These are phyloP conservation scores for Eugenia klotzschiana DNA, from an alignment of 441 rosid species.

Conservation along the genomic window DNA sequence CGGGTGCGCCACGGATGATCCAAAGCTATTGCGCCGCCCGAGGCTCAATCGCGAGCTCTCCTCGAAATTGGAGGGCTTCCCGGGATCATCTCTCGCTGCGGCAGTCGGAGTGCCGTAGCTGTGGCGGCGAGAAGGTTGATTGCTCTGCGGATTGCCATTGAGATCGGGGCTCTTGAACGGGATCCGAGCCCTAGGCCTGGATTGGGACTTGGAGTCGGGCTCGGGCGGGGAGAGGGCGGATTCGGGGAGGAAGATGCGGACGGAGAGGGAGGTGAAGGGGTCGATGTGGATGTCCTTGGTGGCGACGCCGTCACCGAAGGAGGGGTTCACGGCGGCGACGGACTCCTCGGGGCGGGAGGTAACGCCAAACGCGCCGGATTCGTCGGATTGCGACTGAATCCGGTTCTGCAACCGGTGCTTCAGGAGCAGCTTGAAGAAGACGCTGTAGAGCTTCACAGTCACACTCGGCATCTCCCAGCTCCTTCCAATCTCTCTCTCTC, in stretches of 20 bases:
- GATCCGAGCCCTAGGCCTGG: slow-evolving; percentile 9
- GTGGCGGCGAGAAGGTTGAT: slow-evolving; percentile 8
- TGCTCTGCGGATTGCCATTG: neutral
- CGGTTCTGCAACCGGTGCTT: slow-evolving; percentile 77
- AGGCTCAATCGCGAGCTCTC: slow-evolving; percentile 5
- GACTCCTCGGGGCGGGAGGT: slow-evolving; percentile 82
- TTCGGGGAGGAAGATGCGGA: slow-evolving; percentile 83
- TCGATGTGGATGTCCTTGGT: slow-evolving; percentile 93
- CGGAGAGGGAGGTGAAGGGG: slow-evolving; percentile 56
- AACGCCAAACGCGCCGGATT: slow-evolving; percentile 44
- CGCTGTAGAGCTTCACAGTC: slow-evolving; percentile 78
- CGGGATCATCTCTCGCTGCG: slow-evolving; percentile 6
- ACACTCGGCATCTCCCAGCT: slow-evolving; percentile 70
- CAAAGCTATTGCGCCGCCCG: slow-evolving; percentile 40
- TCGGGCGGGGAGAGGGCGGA: slow-evolving; percentile 59
- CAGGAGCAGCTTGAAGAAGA: slow-evolving; percentile 81
- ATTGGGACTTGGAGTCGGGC: slow-evolving; percentile 11
- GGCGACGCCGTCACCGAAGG: slow-evolving; percentile 82
- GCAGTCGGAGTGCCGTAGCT: slow-evolving; percentile 18
- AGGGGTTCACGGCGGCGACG: slow-evolving; percentile 57
- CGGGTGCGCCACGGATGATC: slow-evolving; percentile 1
- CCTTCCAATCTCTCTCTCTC: neutral
- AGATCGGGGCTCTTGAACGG: slow-evolving; percentile 6
- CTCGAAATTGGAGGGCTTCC: neutral
- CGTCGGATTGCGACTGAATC: slow-evolving; percentile 37